phyloP scores from a whole-genome alignment of 2,329 filamentous ascomycete genomes.

The Botrytis fabae region DNA sequence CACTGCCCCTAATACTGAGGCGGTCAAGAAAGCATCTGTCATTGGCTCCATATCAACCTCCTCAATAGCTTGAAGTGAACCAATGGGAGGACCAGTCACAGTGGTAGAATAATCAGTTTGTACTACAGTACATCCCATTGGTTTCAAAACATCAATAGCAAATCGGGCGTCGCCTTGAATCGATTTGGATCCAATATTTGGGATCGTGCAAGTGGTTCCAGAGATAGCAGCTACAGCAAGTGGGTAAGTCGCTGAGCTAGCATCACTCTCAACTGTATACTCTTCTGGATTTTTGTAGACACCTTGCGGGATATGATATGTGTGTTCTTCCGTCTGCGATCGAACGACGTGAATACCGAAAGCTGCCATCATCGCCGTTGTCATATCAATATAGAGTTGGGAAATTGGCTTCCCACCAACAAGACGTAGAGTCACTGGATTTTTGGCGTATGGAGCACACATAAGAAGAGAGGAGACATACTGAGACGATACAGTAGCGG shows the following conservation, averaged over 20 bases:
- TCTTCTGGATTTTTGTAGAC: slow-evolving; percentile 79
- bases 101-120: slow-evolving; percentile 87
- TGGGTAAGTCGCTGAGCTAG: slow-evolving; percentile 95
- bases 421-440: slow-evolving; percentile 83
- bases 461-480: slow-evolving; percentile 97
- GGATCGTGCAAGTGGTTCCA: slow-evolving; percentile 91
- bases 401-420: slow-evolving; percentile 98
- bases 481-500: slow-evolving; percentile 96
- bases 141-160: slow-evolving; percentile 81
- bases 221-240: slow-evolving; percentile 93
- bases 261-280: slow-evolving; percentile 94
- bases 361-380: slow-evolving; percentile 91
- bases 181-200: slow-evolving; percentile 90
- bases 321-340: slow-evolving; percentile 78
- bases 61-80: slow-evolving; percentile 70
- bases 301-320: slow-evolving; percentile 89
- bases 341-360: slow-evolving; percentile 82
- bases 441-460: slow-evolving; percentile 95
- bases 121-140: slow-evolving; percentile 90
- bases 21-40: slow-evolving; percentile 97
- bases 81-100: slow-evolving; percentile 80
- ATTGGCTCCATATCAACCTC: slow-evolving; percentile 98
- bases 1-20: slow-evolving; percentile 88
- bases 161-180: slow-evolving; percentile 95
- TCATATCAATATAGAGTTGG: slow-evolving; percentile 98